Percentiles rank a stretch among this genome's conserved stretches.
Conservation (phyloP, 768 basidiomycete species). For the Suillus weaverae region DNA sequence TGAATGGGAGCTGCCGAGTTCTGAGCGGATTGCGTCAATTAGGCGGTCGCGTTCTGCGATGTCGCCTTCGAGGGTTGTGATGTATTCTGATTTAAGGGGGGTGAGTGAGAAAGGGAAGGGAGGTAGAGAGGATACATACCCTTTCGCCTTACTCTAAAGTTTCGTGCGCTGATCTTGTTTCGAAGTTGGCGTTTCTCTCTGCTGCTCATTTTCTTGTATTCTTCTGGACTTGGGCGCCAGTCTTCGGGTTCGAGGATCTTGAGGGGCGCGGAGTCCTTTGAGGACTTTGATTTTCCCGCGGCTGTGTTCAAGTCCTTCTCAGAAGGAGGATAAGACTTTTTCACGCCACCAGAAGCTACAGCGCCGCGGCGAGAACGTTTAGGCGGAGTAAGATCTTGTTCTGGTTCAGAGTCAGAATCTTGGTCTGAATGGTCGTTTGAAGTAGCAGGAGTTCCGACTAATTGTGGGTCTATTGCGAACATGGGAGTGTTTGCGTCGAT, state of each 20-base stretch:
- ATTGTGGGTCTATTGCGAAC: conserved; percentile 71
- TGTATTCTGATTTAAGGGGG: conserved; percentile 70
- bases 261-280: conserved; percentile 30
- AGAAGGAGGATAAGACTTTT: conserved; percentile 50
- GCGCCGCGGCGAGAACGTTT: conserved; percentile 63
- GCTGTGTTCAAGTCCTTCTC: conserved; percentile 28
- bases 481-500: conserved; percentile 26
- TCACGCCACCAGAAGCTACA: conserved; percentile 71
- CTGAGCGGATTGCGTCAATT: conserved; percentile 82
- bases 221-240: conserved; percentile 87
- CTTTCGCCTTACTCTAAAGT: conserved; percentile 93
- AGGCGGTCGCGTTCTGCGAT: conserved; percentile 91
- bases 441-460: conserved; percentile 64
- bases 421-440: conserved; percentile 40
- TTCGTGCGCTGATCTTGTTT: conserved; percentile 96
- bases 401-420: conserved; percentile 39
- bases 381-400: conserved; percentile 26
- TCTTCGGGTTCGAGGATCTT: conserved; percentile 52
- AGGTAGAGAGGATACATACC: conserved; percentile 44
- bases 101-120: not conserved
- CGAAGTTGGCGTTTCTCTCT: conserved; percentile 96
- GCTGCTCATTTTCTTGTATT: conserved; percentile 91
- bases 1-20: conserved; percentile 73
- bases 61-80: conserved; percentile 89
- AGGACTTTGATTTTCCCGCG: conserved; percentile 18